These are phyloP conservation scores for Arthrobotrys sphaeroides DNA, from an alignment of 2,329 filamentous ascomycete genomes.

Conservation along the genomic window DNA sequence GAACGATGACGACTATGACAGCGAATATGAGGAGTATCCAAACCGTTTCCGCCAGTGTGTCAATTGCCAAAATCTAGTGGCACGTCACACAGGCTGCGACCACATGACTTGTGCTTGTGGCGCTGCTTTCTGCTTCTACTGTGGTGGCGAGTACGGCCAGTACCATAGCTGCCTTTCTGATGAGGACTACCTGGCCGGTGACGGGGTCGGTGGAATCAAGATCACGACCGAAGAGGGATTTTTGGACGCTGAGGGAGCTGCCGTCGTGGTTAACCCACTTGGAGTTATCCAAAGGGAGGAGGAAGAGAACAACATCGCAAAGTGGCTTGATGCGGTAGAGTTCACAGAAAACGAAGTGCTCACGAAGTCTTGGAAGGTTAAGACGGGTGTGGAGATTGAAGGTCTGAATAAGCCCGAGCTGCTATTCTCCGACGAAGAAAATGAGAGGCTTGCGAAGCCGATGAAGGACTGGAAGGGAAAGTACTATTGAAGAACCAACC, in stretches of 20 bases:
- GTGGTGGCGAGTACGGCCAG: slow-evolving; percentile 42
- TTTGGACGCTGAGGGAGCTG: slow-evolving; percentile 12
- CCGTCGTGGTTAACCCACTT: slow-evolving; percentile 9
- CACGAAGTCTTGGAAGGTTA: slow-evolving; percentile 44
- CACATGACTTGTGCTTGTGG: slow-evolving; percentile 51
- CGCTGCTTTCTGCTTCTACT: slow-evolving; percentile 48
- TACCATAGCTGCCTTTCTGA: slow-evolving; percentile 43
- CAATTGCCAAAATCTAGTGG: slow-evolving; percentile 42
- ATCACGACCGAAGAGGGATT: slow-evolving; percentile 46
- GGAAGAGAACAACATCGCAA: slow-evolving; percentile 18
- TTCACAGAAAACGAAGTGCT: slow-evolving; percentile 20
- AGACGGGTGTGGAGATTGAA: neutral
- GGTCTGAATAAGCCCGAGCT: neutral
- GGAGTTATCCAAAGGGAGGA: slow-evolving; percentile 22
- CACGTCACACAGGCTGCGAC: slow-evolving; percentile 47
- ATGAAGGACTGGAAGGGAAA: slow-evolving; percentile 50
- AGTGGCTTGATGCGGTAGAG: slow-evolving; percentile 37
- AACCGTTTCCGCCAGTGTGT: slow-evolving; percentile 49
- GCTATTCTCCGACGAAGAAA: slow-evolving; percentile 23
- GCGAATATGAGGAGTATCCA: slow-evolving; percentile 47
- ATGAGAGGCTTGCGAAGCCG: slow-evolving; percentile 22
- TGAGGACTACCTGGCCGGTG: slow-evolving; percentile 34
- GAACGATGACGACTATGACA: slow-evolving; percentile 7
- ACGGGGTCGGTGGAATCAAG: slow-evolving; percentile 39
- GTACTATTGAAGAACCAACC: neutral